Evolutionary conservation across 1,284 basidiomycete genomes (phyloP).

Genomic region (Phellopilus nigrolimitatus): DNA sequence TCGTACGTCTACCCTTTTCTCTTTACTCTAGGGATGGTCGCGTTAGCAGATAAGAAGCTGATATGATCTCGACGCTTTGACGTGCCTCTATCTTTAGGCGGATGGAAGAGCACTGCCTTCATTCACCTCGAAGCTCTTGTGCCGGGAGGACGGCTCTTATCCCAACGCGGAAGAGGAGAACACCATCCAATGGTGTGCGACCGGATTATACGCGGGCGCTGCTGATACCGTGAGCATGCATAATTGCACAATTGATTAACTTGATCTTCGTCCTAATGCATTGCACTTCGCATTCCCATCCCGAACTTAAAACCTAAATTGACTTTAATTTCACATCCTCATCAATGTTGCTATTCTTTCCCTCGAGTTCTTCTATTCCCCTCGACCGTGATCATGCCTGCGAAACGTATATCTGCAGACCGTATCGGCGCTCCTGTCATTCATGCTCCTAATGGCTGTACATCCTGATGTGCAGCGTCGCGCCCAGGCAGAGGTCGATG

Average conservation of each 20-base stretch:
- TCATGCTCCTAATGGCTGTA: constrained; percentile 28
- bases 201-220: constrained; percentile 40
- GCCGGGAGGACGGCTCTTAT: constrained; percentile 22
- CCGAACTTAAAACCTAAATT: no score
- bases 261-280: no score
- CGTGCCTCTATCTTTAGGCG: constrained; percentile 24
- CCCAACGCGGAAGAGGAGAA: constrained; percentile 30
- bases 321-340: no score
- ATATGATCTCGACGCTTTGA: constrained; percentile 32
- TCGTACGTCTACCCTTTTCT: constrained; percentile 30
- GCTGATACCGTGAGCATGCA: constrained; percentile 35
- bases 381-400: not conserved
- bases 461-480: constrained; percentile 38
- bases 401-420: not conserved
- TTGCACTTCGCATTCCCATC: no score
- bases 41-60: no score
- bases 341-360: no score
- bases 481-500: constrained; percentile 41
- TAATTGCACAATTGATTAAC: no score
- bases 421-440: constrained; percentile 8
- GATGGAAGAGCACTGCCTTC: constrained; percentile 20
- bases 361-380: no score
- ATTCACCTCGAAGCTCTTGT: constrained; percentile 11
- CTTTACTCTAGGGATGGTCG: constrained; percentile 39
- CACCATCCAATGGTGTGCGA: constrained; percentile 40